Evolutionary conservation across 192 early-diverging fungal species (phyloP).

Genomic region (Gamsiella multidivaricata): DNA sequence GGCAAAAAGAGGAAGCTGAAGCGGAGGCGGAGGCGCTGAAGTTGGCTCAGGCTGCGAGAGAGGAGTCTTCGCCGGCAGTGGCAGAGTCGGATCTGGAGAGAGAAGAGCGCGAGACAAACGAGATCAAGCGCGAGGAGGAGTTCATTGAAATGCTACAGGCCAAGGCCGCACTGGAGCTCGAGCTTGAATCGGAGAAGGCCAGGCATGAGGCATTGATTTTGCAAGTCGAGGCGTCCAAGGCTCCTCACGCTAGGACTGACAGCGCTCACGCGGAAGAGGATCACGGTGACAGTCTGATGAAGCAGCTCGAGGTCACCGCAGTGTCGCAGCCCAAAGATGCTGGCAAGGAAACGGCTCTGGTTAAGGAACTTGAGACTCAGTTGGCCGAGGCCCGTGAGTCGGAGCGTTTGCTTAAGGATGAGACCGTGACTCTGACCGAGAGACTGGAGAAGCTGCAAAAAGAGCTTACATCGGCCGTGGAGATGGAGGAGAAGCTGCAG

Average conservation of each 20-base stretch:
- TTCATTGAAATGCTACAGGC: slow-evolving; percentile 23
- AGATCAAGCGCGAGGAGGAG: slow-evolving; percentile 18
- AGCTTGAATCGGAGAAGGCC: slow-evolving; percentile 15
- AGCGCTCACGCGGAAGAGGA: slow-evolving; percentile 5
- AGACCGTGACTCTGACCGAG: slow-evolving; percentile 13
- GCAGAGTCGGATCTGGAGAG: slow-evolving; percentile 1
- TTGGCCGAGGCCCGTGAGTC: slow-evolving; percentile 25
- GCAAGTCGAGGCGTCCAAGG: slow-evolving; percentile 8
- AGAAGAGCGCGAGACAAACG: slow-evolving; percentile 12
- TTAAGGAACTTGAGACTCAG: slow-evolving; percentile 25
- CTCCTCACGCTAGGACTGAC: slow-evolving; percentile 12
- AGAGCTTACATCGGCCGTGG: slow-evolving; percentile 4
- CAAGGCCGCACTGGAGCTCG: slow-evolving; percentile 29
- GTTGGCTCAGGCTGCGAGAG: not conserved
- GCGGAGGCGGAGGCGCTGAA: slow-evolving; percentile 17
- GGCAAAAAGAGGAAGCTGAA: slow-evolving; percentile 12
- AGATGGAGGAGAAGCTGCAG: slow-evolving; percentile 49
- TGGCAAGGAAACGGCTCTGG: not conserved
- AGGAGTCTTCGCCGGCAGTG: not conserved
- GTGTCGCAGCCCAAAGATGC: not conserved
- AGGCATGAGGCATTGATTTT: not conserved
- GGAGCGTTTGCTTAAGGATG: slow-evolving; percentile 26
- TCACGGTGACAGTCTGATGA: not conserved
- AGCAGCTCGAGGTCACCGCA: slow-evolving; percentile 3
- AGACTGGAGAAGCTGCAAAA: slow-evolving; percentile 27